phyloP scores from a whole-genome alignment of 2,329 filamentous ascomycete genomes.

The Aspergillus sp. region DNA sequence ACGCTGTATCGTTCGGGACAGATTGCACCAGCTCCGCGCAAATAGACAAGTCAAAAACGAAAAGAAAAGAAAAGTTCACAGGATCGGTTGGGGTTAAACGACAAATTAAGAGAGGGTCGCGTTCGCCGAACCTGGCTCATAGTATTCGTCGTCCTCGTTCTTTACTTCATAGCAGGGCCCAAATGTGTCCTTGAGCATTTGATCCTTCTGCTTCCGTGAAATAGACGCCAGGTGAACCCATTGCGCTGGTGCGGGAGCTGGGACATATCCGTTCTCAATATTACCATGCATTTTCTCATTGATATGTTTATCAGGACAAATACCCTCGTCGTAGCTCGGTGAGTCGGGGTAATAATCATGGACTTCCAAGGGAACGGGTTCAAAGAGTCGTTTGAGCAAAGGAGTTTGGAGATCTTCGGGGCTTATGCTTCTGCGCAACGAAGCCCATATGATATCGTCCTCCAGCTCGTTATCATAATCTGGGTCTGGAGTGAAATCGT shows the following conservation, averaged over 20 bases:
- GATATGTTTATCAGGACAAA: background rate
- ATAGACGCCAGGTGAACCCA: background rate
- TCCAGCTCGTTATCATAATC: slow-evolving; percentile 25
- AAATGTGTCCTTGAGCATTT: background rate
- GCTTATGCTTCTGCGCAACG: background rate
- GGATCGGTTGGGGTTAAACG: too few relatives aligned
- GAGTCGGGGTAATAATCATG: background rate
- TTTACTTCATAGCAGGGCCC: background rate
- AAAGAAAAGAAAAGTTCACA: too few relatives aligned
- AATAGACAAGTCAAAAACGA: too few relatives aligned
- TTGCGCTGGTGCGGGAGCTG: too few relatives aligned
- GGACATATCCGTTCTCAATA: background rate
- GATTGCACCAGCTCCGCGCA: too few relatives aligned
- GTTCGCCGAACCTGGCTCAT: too few relatives aligned
- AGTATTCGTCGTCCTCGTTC: background rate
- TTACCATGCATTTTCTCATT: background rate
- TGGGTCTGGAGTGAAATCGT: slow-evolving; percentile 13
- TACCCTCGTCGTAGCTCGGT: background rate
- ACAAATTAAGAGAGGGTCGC: too few relatives aligned
- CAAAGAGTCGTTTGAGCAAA: slow-evolving; percentile 21
- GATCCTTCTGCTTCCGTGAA: background rate
- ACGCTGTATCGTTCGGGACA: too few relatives aligned
- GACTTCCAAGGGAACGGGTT: background rate
- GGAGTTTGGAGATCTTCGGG: slow-evolving; percentile 7
- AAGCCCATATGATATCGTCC: slow-evolving; percentile 27